A percentile compares a stretch with the other conserved stretches of the same genome.
Conservation (phyloP, 768 basidiomycete genomes). For the Boletus insuetus region DNA sequence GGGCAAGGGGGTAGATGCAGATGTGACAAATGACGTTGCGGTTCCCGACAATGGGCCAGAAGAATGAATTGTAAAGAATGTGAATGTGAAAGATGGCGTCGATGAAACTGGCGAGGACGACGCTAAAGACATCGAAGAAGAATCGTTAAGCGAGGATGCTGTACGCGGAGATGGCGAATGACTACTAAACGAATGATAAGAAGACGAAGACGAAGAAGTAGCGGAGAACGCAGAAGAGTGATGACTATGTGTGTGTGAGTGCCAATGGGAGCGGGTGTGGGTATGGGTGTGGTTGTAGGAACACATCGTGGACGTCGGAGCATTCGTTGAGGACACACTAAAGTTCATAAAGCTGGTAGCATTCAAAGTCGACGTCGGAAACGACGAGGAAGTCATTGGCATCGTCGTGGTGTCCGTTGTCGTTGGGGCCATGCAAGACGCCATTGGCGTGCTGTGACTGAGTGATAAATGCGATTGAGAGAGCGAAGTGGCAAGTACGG, state of each 20-base stretch:
- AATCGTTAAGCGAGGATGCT: background rate
- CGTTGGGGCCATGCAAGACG: slow-evolving; percentile 1
- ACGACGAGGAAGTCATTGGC: slow-evolving; percentile 4
- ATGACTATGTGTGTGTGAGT: background rate
- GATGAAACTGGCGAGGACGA: background rate
- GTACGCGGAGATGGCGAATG: background rate
- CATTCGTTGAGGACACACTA: background rate
- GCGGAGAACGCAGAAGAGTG: background rate
- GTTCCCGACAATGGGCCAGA: background rate
- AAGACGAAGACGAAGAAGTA: background rate
- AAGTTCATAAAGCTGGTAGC: background rate
- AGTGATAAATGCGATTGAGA: background rate
- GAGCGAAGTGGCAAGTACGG: background rate
- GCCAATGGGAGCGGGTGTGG: background rate
- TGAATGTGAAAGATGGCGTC: background rate
- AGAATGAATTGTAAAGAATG: background rate
- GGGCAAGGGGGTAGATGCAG: background rate
- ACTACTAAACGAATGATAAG: background rate
- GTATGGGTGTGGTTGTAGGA: slow-evolving; percentile 1
- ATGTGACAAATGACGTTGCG: background rate
- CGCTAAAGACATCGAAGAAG: background rate
- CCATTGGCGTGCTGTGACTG: background rate
- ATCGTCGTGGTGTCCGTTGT: slow-evolving; percentile 2
- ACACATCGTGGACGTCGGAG: background rate
- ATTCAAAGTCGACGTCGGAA: background rate